Conservation (phyloP, 441 rosid species). For the Pelargonium citronellum region DNA sequence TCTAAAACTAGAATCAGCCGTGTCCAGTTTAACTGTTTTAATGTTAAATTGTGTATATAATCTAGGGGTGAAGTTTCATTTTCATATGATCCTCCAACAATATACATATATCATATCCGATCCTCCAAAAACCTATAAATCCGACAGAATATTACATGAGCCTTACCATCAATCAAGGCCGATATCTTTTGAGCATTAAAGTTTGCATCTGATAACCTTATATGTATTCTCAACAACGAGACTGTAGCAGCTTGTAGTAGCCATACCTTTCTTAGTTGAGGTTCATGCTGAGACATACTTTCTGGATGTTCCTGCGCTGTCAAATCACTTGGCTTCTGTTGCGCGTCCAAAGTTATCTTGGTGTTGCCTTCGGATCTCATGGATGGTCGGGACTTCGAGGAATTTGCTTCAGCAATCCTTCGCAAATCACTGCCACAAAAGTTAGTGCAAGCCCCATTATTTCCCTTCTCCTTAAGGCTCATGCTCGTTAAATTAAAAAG, state of each 20-base stretch:
- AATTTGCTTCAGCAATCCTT: conserved; percentile 32
- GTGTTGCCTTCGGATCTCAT: conserved; percentile 18
- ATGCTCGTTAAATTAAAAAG: conserved; percentile 2
- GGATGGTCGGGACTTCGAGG: conserved; percentile 17
- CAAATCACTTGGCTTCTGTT: conserved; percentile 21
- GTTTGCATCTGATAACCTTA: not conserved
- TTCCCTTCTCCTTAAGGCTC: not conserved
- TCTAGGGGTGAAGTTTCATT: too few relatives aligned
- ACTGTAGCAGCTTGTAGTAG: not conserved
- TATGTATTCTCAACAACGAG: not conserved
- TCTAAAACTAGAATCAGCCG: too few relatives aligned
- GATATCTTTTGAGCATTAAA: not conserved
- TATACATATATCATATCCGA: too few relatives aligned
- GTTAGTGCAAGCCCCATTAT: conserved; percentile 1
- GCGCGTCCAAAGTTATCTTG: conserved; percentile 27
- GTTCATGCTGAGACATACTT: conserved; percentile 15
- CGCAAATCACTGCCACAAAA: conserved; percentile 30
- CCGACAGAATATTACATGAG: too few relatives aligned
- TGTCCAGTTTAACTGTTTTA: too few relatives aligned
- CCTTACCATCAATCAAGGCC: too few relatives aligned
- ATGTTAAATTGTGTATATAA: too few relatives aligned
- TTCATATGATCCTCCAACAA: too few relatives aligned
- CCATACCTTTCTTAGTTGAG: conserved; percentile 29
- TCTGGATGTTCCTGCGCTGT: conserved; percentile 24
- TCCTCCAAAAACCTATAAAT: too few relatives aligned